Evolutionary conservation across 225 moss, liverwort and hornwort genomes (phyloP), one percentile per base, ranked within the genome.

Genomic region (Antitrichia curtipendula): DNA sequence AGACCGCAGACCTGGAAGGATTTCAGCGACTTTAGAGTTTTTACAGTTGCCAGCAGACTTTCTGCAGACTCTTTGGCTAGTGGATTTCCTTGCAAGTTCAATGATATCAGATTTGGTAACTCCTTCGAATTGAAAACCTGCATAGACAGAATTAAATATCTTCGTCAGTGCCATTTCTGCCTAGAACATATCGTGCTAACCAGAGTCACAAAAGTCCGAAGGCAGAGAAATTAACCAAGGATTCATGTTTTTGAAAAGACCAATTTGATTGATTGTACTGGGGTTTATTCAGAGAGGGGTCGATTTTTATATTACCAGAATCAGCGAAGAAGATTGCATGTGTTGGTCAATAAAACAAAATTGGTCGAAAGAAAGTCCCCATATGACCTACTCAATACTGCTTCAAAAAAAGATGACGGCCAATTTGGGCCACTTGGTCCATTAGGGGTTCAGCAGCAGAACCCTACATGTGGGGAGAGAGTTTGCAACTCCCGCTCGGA

Each of bases 1-100:
- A 75, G 85, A 41, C 76, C 36, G 81, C 62, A 89, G 81, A 98
- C 98, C 96, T 98, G 93, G 84, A 98, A 91, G 62, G 93, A 93
- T 74, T 84, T 92, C 82, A 98, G 88, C 38, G 94, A 92, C 82
- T 87, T 86, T 7, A 98, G 87, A 40, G 91, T 86, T 83, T 65
- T 85, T 58, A 98, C 47, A 69, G 87, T 96, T 86, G 94, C 88
- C 75, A 94, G 61, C 86, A 96, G 85, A 82, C 79, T 92, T 63
- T 87, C 87, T 82, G 84, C 86, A 56, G 94, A 92, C 82, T 96
- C 95, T 58, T 91, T 87, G 23, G 75, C 61, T 31, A 99, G 85
- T 53, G 90, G 82, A 84, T 99, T 99, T 68, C 91, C 95, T 91
- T 90, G 93, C 89, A 99, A 88, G 57, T 96, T 94, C 62, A 99